Base-by-base conservation (phyloP, 1,139 yeast species). In the Taphrina populina region DNA sequence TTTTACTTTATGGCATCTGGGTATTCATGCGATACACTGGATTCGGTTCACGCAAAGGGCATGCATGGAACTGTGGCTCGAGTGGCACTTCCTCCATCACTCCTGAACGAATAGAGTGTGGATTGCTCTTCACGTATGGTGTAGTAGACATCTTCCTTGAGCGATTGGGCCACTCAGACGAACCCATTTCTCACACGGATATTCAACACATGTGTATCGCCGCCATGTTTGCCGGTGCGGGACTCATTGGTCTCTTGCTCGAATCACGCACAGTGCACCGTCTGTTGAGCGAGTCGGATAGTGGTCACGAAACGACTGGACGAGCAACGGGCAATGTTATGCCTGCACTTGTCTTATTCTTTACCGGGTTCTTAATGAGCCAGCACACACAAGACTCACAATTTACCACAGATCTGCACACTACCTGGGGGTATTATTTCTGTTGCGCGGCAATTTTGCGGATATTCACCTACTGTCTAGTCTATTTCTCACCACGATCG, bases 361-460 rank as follows among this genome's bases (percentile, higher is more conserved):
- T 96, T 95, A 92, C 97, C 0, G 98, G 98, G 23, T 76, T 84
- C n/a, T 75, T 92, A 61, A 92, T 92, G 98, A 88, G 96, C 1
- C 87, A 84, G 69, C 98, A 92, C 70, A 82, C 81, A 47, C 98
- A 92, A 70, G 87, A 90, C 2, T 82, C 92, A 0, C 73, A 69
- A 46, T 76, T 84, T 30, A 82, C 96, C 1, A 87, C 97, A 1
- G 74, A 72, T 32, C 79, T 92, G 60, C 98, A 92, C 69, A 72
- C 78, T 53, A 96, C 88, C 71, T 92, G 98, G 98, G 98, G 98
- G 4, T 76, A 77, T 58, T 70, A 92, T 65, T 75, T 92, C 60
- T 78, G 88, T 15, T 76, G 80, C 62, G 97, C 88, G 1, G 83
- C 96, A 4, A 76, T 81, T 11, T 82, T 88, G 71, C 77, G 98